Evolutionary conservation across 139 green algal genomes (phyloP), one percentile per base, ranked within the genome.

Genomic region (Chlamydomonas applanata): DNA sequence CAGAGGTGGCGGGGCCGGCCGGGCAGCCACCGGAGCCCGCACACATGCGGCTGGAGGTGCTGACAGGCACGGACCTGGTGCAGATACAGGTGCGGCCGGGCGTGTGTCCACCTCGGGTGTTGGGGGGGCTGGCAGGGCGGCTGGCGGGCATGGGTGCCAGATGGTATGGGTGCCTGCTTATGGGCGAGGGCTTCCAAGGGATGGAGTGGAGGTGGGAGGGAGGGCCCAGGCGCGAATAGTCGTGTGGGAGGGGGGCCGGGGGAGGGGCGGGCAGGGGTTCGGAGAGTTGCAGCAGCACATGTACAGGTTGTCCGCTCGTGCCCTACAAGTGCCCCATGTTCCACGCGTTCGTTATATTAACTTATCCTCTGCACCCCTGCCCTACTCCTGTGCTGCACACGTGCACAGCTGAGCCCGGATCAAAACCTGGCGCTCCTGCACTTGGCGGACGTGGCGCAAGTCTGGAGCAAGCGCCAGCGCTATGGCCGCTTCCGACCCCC

Each of bases 401-500:
- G 19, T 27, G 57, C n/a, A n/a, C n/a, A 49, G 40, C 11, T 49
- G 40, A 49, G 40, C 40, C 40, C 40, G 40, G 40, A 11, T 11
- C 40, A 49, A 11, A 7, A 49, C 40, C 40, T 49, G 40, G 40
- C 40, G 7, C 40, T 49, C 7, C 40, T 49, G 40, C 40, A 49
- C 40, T 11, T 49, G 7, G 40, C 40, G 7, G 40, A 49, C 40
- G 40, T 11, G 30, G 72, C 72, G 24, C 65, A 72, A n/a, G 77
- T 85, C 5, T 89, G 83, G 83, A 68, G 4, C 1, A 76, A 70
- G 29, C 77, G 86, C 2, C 79, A 79, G 35, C 61, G 72, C 29
- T 89, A 89, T 59, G 86, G 83, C 24, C 69, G 80, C 4, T 85
- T 85, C 65, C 76, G 86, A 2, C 86, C 86, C 19, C 66, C 66